A percentile compares a stretch with the other conserved stretches of the same genome.
These are phyloP conservation scores for Colletotrichum cereale DNA, from an alignment of 2,329 filamentous ascomycete species.

Conservation along the genomic window DNA sequence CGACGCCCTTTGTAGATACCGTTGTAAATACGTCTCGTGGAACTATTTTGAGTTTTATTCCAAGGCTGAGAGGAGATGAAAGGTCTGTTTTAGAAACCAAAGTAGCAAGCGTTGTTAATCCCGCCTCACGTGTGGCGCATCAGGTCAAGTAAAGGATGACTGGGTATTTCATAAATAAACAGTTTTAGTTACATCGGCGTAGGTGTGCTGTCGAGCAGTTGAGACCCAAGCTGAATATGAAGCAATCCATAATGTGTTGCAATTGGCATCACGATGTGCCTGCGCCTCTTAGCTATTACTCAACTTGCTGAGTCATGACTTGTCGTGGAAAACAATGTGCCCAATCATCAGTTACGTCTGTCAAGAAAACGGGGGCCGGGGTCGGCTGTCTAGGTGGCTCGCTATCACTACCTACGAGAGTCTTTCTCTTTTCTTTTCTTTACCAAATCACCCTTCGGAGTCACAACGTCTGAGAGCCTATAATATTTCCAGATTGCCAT, in stretches of 20 bases:
- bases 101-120: background rate
- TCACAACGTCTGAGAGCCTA: background rate
- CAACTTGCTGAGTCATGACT: background rate
- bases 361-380: too few species aligned
- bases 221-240: background rate
- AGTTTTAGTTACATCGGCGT: background rate
- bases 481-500: background rate
- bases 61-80: accelerated
- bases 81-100: too few species aligned
- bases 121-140: too few species aligned
- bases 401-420: background rate
- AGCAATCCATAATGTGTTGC: background rate
- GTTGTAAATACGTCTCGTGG: background rate
- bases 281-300: background rate
- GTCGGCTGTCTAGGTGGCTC: background rate
- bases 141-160: background rate
- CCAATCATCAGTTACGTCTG: background rate
- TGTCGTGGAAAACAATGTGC: background rate
- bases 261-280: background rate
- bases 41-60: background rate
- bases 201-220: background rate
- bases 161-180: background rate
- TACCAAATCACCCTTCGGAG: background rate
- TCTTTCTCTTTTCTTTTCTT: background rate
- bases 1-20: background rate